Base-by-base conservation (phyloP, 2,329 filamentous ascomycete genomes). In the Chrysoporthe cubensis region DNA sequence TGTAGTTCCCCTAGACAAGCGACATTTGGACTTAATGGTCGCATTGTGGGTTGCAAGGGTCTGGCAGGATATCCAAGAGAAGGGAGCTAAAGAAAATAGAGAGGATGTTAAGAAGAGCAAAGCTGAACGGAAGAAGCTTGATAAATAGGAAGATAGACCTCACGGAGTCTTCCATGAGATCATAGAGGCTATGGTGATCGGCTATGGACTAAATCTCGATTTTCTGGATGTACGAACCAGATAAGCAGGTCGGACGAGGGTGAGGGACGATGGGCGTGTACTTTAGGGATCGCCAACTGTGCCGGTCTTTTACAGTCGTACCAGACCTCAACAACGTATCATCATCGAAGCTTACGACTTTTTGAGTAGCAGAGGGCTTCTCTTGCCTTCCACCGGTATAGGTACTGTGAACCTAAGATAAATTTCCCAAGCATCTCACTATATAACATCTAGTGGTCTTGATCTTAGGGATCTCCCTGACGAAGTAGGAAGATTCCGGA, bases 11-110 rank as follows among this genome's bases (percentile, higher is more conserved):
- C 34, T 69, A 13, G 54, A 64, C 21, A 69, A 69, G 42, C 48
- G 43, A 13, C 46, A 60, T 2, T 34, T 69, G 3, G 60, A 66
- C n/a, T n/a, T 64, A 6, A 26, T 66, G 1, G 64, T 64, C 2
- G 67, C 64, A 18, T 21, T 66, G 18, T 69, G 64, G 64, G 18
- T 69, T 3, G 64, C 59, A 18, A 56, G 64, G 13, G 40, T 69
- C 1, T 64, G 64, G 54, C 54, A 64, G 2, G 67, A 56, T 2
- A 43, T 52, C 7, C 54, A 64, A 52, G 64, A 43, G 13, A 37
- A 37, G 3, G 43, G 40, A 4, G 7, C n/a, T 18, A 62, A 44
- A n/a, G 59, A 60, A 37, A 44, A 54, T 11, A 62, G 14, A 2
- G 34, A 62, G 37, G 21, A 57, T 2, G 63, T 42, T 1, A 66